Conservation (phyloP, 345 rosid genomes). For the Sonneratia alba region DNA sequence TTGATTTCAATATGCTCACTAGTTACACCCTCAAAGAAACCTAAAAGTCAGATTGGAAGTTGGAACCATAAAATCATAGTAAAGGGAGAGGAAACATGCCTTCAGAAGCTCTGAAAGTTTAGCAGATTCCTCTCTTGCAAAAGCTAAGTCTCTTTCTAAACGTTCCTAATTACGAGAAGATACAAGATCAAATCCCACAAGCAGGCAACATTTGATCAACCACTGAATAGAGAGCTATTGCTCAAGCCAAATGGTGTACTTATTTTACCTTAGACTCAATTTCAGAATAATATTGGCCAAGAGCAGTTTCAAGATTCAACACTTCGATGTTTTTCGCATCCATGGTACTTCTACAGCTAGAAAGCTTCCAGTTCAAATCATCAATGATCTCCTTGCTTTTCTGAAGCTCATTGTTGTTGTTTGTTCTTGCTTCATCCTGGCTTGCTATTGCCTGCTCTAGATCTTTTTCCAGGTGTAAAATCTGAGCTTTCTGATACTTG, state of each 20-base stretch:
- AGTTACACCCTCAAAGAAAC: background rate
- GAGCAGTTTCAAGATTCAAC: slow-evolving; percentile 87
- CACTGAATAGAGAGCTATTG: slow-evolving; percentile 1
- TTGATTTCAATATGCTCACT: background rate
- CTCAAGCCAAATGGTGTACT: background rate
- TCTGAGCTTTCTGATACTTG: slow-evolving; percentile 62
- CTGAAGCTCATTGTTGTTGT: slow-evolving; percentile 43
- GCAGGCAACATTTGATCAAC: background rate
- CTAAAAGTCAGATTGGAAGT: background rate
- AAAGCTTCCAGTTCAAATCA: slow-evolving; percentile 63
- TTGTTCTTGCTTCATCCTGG: slow-evolving; percentile 48
- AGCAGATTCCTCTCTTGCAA: slow-evolving; percentile 71
- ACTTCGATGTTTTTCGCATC: slow-evolving; percentile 76
- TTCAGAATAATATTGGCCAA: slow-evolving; percentile 97
- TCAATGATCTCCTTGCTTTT: slow-evolving; percentile 52
- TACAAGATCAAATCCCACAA: slow-evolving; percentile 1
- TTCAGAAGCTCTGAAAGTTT: slow-evolving; percentile 48
- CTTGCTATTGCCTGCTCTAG: slow-evolving; percentile 54
- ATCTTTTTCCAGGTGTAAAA: slow-evolving; percentile 58
- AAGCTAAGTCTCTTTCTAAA: slow-evolving; percentile 66
- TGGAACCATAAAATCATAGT: background rate
- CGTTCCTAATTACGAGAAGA: slow-evolving; percentile 41
- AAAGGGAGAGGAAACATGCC: slow-evolving; percentile 25
- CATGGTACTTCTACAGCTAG: slow-evolving; percentile 53
- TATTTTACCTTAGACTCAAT: slow-evolving; percentile 77